These are phyloP conservation scores for Colletotrichum musicola DNA, from an alignment of 2,329 filamentous ascomycete species.

Conservation along the genomic window DNA sequence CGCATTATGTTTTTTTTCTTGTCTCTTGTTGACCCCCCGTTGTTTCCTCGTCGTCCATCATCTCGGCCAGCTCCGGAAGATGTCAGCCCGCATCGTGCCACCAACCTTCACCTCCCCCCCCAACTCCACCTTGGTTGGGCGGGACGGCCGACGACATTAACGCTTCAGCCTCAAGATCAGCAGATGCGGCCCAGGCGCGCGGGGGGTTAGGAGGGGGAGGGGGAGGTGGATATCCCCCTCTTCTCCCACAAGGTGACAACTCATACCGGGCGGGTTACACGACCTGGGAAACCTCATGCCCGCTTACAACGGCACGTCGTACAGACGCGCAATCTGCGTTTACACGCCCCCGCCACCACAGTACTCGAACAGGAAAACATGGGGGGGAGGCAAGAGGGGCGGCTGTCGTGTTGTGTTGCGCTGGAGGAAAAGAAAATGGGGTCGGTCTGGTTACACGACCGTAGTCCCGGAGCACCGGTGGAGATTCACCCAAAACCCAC, in stretches of 20 bases:
- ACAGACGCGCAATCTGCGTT: background rate
- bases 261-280: conserved; percentile 22
- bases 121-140: background rate
- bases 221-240: background rate
- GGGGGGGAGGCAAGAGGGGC: background rate
- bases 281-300: background rate
- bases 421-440: background rate
- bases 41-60: no score
- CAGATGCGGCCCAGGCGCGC: background rate
- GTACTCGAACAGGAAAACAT: background rate
- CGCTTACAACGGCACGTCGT: conserved; percentile 5
- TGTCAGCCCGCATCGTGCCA: conserved; percentile 10
- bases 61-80: background rate
- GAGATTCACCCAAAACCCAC: background rate
- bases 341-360: no score
- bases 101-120: no score
- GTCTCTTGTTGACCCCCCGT: no score
- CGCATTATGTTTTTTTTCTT: background rate
- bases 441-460: conserved; percentile 8
- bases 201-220: background rate
- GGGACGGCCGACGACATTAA: background rate
- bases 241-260: conserved; percentile 7
- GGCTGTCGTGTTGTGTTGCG: background rate
- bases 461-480: conserved; percentile 22
- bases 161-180: conserved; percentile 19